phyloP scores from a whole-genome alignment of 768 basidiomycete genomes.

The Terana coerulea region DNA sequence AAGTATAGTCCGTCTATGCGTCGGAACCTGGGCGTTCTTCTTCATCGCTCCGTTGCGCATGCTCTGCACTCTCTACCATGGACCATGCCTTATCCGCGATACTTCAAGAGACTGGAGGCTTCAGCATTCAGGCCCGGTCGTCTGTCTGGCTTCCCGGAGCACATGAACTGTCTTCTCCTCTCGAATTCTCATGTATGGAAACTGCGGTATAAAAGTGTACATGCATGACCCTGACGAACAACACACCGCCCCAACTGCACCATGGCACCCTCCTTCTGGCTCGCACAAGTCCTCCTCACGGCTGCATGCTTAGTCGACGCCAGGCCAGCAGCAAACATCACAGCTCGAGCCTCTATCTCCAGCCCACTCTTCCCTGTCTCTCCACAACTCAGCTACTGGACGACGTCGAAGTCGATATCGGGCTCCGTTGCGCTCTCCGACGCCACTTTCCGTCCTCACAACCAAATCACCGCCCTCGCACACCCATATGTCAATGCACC shows the following conservation, averaged over 20 bases:
- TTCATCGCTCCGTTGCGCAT: no score
- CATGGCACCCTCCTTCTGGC: neutral
- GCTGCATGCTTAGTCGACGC: neutral
- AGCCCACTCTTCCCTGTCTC: constrained; percentile 23
- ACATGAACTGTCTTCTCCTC: no score
- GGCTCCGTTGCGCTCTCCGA: constrained; percentile 25
- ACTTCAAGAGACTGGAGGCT: neutral
- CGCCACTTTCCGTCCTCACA: constrained; percentile 22
- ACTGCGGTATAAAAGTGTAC: neutral
- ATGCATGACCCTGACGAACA: neutral
- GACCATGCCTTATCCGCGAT: neutral
- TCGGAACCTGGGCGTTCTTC: no score
- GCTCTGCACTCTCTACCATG: neutral
- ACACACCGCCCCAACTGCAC: neutral
- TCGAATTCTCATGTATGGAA: no score
- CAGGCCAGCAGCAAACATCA: neutral
- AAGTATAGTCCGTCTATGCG: no score
- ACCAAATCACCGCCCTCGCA: constrained; percentile 19
- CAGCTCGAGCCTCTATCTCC: constrained; percentile 2
- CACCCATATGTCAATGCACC: constrained; percentile 24
- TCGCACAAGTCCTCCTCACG: neutral
- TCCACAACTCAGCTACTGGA: constrained; percentile 20
- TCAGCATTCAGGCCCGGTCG: neutral
- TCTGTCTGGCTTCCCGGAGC: neutral
- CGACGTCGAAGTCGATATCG: constrained; percentile 18